phyloP scores from a whole-genome alignment of 208 protist genomes.

The Crithidia mellificae region DNA sequence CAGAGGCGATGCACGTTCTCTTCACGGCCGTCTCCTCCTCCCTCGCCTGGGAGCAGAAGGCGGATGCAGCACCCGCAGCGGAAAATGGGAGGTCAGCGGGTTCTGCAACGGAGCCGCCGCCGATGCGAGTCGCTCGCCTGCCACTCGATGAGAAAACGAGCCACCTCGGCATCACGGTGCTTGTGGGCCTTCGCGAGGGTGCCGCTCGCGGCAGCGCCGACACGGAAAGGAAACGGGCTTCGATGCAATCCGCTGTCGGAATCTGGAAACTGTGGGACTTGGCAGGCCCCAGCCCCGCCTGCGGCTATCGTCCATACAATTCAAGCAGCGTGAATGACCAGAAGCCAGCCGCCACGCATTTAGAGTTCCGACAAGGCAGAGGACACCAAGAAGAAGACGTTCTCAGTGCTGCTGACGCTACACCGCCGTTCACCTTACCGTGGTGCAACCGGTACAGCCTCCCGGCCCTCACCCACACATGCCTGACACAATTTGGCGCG shows the following conservation, averaged over 20 bases:
- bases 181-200: slow-evolving; percentile 17
- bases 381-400: too few species aligned
- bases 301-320: slow-evolving; percentile 17
- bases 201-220: not conserved
- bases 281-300: slow-evolving; percentile 27
- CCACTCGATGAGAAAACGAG: slow-evolving; percentile 22
- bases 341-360: not conserved
- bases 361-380: not conserved
- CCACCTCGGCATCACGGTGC: slow-evolving; percentile 27
- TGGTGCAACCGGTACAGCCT: slow-evolving; percentile 35
- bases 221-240: not conserved
- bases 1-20: slow-evolving; percentile 26
- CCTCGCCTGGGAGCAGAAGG: slow-evolving; percentile 16
- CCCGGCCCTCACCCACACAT: slow-evolving; percentile 33
- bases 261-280: slow-evolving; percentile 45
- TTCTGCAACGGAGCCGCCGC: not conserved
- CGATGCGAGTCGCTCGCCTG: slow-evolving; percentile 14
- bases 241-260: slow-evolving; percentile 2
- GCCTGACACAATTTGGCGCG: slow-evolving; percentile 7
- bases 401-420: too few species aligned
- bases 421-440: slow-evolving; percentile 3
- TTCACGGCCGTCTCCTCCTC: slow-evolving; percentile 27
- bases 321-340: not conserved
- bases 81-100: not conserved
- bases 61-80: not conserved